Percentiles rank a stretch among this genome's conserved stretches.
phyloP scores from a whole-genome alignment of 371 early-diverging fungal genomes.

The Amoeboradix gromovi region DNA sequence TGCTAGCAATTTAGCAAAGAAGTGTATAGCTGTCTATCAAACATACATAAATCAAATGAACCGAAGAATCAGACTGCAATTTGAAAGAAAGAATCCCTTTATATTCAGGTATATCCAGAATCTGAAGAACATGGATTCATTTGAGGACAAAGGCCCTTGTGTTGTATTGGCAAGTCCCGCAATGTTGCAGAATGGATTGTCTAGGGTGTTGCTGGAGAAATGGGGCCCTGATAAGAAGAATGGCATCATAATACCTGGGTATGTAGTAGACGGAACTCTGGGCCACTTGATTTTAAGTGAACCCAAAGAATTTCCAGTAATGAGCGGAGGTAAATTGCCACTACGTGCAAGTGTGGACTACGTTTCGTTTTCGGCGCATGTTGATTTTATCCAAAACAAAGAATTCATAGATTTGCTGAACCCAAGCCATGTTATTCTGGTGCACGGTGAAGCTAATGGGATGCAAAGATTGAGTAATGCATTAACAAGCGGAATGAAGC shows the following conservation, averaged over 20 bases:
- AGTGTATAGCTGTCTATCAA: conserved; percentile 95
- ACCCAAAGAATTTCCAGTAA: conserved; percentile 56
- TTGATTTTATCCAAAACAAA: conserved; percentile 93
- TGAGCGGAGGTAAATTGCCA: conserved; percentile 67
- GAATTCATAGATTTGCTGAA: conserved; percentile 91
- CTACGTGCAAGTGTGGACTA: conserved; percentile 77
- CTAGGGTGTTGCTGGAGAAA: conserved; percentile 85
- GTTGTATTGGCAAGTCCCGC: conserved; percentile 99
- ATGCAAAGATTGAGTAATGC: conserved; percentile 90
- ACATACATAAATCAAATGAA: conserved; percentile 99
- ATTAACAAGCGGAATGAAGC: conserved; percentile 48
- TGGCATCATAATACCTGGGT: conserved; percentile 92
- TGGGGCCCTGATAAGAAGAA: conserved; percentile 92
- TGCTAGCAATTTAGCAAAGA: conserved; percentile 85
- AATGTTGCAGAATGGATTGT: conserved; percentile 97
- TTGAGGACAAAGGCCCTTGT: conserved; percentile 94
- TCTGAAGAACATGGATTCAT: conserved; percentile 60
- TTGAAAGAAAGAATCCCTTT: conserved; percentile 81
- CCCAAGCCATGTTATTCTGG: conserved; percentile 80
- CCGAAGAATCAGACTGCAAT: conserved; percentile 67
- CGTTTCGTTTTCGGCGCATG: conserved; percentile 97
- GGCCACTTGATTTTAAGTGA: conserved; percentile 85
- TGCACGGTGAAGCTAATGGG: conserved; percentile 94
- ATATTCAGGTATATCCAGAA: conserved; percentile 90
- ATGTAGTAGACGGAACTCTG: conserved; percentile 94